Evolutionary conservation across 73 alveolate genomes (phyloP).

Genomic region (Diophrys sp.): DNA sequence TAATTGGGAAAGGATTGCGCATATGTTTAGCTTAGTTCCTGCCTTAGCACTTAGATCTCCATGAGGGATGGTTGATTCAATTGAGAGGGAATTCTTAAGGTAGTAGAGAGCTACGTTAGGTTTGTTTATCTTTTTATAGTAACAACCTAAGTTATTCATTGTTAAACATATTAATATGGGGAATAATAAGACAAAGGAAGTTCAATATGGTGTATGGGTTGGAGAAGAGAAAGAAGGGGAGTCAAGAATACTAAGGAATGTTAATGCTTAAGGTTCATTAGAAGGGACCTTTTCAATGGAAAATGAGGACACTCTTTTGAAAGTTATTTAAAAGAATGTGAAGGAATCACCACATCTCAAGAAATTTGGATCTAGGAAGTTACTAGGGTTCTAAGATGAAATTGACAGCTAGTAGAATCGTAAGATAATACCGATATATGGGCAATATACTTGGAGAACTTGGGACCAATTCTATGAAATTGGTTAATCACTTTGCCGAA

Average conservation of each 20-base stretch:
- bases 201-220: background rate
- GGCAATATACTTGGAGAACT: background rate
- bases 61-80: background rate
- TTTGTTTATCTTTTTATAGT: constrained; percentile 50
- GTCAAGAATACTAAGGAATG: constrained; percentile 1
- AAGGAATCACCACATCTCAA: no score
- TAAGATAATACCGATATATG: background rate
- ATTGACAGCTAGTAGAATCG: background rate
- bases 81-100: background rate
- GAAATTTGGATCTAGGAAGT: background rate
- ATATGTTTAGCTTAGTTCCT: constrained; percentile 19
- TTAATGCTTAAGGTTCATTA: background rate
- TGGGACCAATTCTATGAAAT: background rate
- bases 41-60: constrained; percentile 16
- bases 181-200: background rate
- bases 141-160: constrained; percentile 64
- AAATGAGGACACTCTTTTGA: background rate
- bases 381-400: background rate
- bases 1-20: constrained; percentile 22
- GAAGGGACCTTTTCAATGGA: background rate
- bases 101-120: constrained; percentile 15
- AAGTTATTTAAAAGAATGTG: background rate
- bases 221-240: background rate
- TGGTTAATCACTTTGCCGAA: background rate
- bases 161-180: background rate